Evolutionary conservation across 179 eudicot genomes (phyloP).

Genomic region (Corrigiola litoralis): DNA sequence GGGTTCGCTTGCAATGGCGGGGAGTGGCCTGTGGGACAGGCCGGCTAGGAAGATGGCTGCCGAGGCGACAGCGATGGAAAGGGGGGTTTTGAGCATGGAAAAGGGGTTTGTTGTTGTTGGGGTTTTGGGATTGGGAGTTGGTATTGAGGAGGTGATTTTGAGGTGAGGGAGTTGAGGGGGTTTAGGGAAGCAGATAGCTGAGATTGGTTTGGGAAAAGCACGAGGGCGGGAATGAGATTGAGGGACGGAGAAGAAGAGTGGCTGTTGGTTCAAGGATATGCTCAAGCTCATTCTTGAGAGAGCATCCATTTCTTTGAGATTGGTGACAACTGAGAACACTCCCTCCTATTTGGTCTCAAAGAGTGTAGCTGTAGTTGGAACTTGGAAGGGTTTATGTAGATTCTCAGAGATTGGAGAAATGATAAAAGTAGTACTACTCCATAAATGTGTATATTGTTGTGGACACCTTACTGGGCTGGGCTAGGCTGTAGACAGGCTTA

Average conservation of each 20-base stretch:
- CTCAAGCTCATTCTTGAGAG: constrained; percentile 28
- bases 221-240: constrained; percentile 21
- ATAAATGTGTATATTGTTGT: too few species aligned
- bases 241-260: constrained; percentile 20
- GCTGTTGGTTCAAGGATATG: constrained; percentile 18
- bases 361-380: too few species aligned
- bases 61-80: constrained; percentile 45
- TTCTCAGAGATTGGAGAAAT: too few species aligned
- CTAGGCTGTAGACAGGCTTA: too few species aligned
- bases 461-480: too few species aligned
- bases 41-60: constrained; percentile 51
- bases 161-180: constrained; percentile 11
- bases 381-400: too few species aligned
- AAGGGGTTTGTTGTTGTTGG: constrained; percentile 15
- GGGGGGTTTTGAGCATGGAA: constrained; percentile 47
- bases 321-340: too few species aligned
- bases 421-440: too few species aligned
- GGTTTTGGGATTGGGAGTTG: background rate
- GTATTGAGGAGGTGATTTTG: constrained; percentile 18
- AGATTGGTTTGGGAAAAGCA: constrained; percentile 28
- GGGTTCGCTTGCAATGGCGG: constrained; percentile 22
- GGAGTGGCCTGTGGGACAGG: constrained; percentile 19
- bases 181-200: constrained; percentile 35
- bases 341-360: too few species aligned
- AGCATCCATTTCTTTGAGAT: constrained; percentile 46